Base-by-base conservation (phyloP, 2,329 filamentous ascomycete genomes). In the Fusarium sp. region DNA sequence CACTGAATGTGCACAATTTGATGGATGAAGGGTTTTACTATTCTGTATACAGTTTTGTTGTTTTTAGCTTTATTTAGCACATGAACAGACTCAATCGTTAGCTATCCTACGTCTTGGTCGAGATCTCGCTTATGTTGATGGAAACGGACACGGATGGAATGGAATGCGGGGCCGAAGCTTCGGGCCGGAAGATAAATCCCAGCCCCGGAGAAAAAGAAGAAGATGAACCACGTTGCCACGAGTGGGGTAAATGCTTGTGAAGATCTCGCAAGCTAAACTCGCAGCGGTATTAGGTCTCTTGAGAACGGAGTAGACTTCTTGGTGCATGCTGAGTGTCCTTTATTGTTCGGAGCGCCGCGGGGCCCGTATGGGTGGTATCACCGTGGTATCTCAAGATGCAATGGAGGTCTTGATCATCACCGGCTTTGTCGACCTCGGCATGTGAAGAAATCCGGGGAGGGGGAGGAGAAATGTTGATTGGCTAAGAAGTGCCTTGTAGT, bases 1-100 rank as follows among this genome's bases (percentile, higher is more conserved):
- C 14, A 70, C 66, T 5, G 75, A 76, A 45, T 76, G 75, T 48
- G 74, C 65, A 20, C 54, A 71, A 44, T 28, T 68, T 24, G 44
- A 55, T 8, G 44, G 50, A 43, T 74, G 46, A 58, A 30, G 19
- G 11, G 32, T 17, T 20, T 26, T 35, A 47, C 39, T 53, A 26
- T n/a, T 37, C 28, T 48, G 56, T 54, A 58, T 40, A 53, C 59
- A 63, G 13, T 46, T 66, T 45, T 19, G n/a, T 26, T 26, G 8
- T 26, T 26, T 54, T 39, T 19, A 24, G 51, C 35, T 49, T 17
- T 56, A 56, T 49, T 17, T 56, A 56, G 20, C 26, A 40, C 37
- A 53, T 32, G 14, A 55, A 54, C 28, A 52, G 22, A 52, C 22
- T 41, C 46, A 37, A 26, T 14, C 20, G 7, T 37, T 40, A 24